A percentile compares a stretch with the other conserved stretches of the same genome.
Evolutionary conservation across 2,329 filamentous ascomycete species (phyloP).

Genomic region (Colletotrichum lindemuthianum): DNA sequence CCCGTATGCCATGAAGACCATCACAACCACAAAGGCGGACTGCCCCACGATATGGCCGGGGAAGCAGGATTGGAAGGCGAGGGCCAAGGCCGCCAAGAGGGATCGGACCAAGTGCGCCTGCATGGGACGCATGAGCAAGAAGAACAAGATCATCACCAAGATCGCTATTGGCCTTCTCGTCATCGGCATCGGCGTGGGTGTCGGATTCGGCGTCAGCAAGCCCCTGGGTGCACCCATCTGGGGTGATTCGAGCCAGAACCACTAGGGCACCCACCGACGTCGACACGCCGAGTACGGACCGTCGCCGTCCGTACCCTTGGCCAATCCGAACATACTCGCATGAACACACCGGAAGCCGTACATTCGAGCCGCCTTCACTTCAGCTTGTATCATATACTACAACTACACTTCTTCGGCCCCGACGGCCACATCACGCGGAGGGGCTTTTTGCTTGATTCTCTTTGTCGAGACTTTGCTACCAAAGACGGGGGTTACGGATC

Average conservation of each 20-base stretch:
- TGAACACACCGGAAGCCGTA: slow-evolving; percentile 11
- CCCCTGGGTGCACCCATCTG: slow-evolving; percentile 69
- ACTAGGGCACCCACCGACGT: neutral
- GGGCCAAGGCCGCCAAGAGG: slow-evolving; percentile 66
- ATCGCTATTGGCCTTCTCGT: slow-evolving; percentile 63
- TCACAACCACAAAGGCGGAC: slow-evolving; percentile 55
- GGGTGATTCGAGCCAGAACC: slow-evolving; percentile 42
- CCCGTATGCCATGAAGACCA: slow-evolving; percentile 46
- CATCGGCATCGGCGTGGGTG: slow-evolving; percentile 62
- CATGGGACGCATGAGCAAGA: slow-evolving; percentile 63
- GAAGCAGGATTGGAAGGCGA: slow-evolving; percentile 68
- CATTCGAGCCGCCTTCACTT: slow-evolving; percentile 25
- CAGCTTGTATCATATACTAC: slow-evolving; percentile 32
- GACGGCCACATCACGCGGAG: slow-evolving; percentile 13
- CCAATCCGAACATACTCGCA: slow-evolving; percentile 17
- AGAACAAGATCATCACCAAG: slow-evolving; percentile 64
- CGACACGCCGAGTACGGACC: neutral
- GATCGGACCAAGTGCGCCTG: slow-evolving; percentile 60
- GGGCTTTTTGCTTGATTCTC: slow-evolving; percentile 10
- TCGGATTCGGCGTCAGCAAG: slow-evolving; percentile 71
- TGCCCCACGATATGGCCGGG: slow-evolving; percentile 67
- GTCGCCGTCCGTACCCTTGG: neutral
- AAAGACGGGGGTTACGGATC: slow-evolving; percentile 19
- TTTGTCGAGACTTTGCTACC: slow-evolving; percentile 17
- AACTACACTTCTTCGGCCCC: slow-evolving; percentile 16